These are phyloP conservation scores for Seiridium unicorne DNA, from an alignment of 2,329 filamentous ascomycete genomes.

Conservation along the genomic window DNA sequence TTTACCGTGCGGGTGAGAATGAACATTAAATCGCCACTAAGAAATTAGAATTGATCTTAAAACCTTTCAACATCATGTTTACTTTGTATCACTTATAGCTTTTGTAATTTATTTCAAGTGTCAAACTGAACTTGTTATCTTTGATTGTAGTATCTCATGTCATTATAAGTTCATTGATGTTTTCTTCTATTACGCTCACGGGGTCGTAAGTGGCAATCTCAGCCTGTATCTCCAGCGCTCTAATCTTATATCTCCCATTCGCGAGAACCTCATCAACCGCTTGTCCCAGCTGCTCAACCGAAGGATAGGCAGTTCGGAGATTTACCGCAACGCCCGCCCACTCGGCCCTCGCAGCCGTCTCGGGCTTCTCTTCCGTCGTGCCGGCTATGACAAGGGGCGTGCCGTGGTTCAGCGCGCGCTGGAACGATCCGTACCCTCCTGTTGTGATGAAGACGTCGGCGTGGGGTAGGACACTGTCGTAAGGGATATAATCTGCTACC, in stretches of 20 bases:
- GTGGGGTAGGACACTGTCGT: conserved; percentile 29
- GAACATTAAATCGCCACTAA: not conserved
- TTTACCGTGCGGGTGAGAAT: not conserved
- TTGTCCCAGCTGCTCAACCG: not conserved
- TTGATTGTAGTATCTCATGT: not conserved
- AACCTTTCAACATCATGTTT: too few species aligned
- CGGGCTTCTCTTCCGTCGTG: conserved; percentile 36
- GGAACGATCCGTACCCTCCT: conserved; percentile 46
- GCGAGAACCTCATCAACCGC: conserved; percentile 3
- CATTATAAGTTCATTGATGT: conserved; percentile 1
- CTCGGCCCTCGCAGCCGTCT: conserved; percentile 38
- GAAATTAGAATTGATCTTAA: too few species aligned
- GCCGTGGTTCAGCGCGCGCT: conserved; percentile 41
- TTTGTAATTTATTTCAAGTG: too few species aligned
- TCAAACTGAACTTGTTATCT: too few species aligned
- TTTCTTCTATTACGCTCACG: conserved; percentile 1
- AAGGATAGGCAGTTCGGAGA: conserved; percentile 19
- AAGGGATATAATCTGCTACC: conserved; percentile 31
- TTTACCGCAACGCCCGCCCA: conserved; percentile 44
- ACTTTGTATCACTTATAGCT: too few species aligned
- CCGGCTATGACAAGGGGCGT: conserved; percentile 47
- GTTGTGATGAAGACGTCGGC: conserved; percentile 43
- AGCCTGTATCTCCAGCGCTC: conserved; percentile 4
- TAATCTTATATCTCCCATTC: conserved; percentile 4
- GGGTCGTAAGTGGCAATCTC: conserved; percentile 2